Evolutionary conservation across 1,284 basidiomycete genomes (phyloP).

Genomic region (Apiotrichum sp.): DNA sequence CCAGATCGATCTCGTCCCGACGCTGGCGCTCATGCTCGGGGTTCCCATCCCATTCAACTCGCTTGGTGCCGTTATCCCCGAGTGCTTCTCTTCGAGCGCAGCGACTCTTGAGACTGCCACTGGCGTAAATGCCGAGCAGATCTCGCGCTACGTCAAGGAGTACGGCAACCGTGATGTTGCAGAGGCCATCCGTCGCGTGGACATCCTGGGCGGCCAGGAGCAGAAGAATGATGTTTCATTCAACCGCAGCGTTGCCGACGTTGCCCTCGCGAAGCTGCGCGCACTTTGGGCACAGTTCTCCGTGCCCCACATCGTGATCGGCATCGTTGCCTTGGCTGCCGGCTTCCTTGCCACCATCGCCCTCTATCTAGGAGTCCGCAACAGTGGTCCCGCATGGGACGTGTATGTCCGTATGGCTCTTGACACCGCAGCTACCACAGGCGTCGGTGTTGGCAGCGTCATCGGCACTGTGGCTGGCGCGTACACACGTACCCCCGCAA

Average conservation of each 20-base stretch:
- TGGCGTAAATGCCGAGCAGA: constrained; percentile 67
- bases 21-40: constrained; percentile 83
- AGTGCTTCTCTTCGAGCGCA: constrained; percentile 60
- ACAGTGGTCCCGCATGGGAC: constrained; percentile 38
- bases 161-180: constrained; percentile 74
- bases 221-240: not conserved
- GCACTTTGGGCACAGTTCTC: constrained; percentile 94
- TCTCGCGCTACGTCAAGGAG: constrained; percentile 66
- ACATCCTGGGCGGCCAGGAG: not conserved
- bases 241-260: constrained; percentile 54
- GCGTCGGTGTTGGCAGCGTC: constrained; percentile 20
- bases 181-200: not conserved
- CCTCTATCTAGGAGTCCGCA: constrained; percentile 44
- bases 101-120: constrained; percentile 58
- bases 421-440: constrained; percentile 27
- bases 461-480: constrained; percentile 33
- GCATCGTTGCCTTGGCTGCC: constrained; percentile 47
- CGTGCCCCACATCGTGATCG: constrained; percentile 65
- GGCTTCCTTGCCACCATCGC: constrained; percentile 39
- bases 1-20: constrained; percentile 92
- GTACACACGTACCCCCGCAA: constrained; percentile 47
- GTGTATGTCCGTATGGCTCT: constrained; percentile 39
- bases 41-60: constrained; percentile 94
- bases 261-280: constrained; percentile 66
- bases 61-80: constrained; percentile 83